phyloP scores from a whole-genome alignment of 1,284 basidiomycete species.

The Ceratobasidium theobromae region DNA sequence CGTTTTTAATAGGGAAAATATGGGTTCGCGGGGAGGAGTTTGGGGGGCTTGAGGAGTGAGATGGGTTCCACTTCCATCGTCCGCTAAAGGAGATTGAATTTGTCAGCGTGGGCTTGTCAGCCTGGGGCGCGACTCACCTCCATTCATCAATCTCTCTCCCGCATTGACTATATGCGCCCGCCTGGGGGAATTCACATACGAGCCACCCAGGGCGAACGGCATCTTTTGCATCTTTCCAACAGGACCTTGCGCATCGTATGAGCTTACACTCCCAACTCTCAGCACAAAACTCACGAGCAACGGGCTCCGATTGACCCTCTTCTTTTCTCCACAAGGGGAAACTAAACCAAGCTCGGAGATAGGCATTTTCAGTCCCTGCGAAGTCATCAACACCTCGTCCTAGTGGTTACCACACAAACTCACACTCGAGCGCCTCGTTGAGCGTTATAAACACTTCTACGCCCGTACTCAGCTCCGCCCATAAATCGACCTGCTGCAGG shows the following conservation, averaged over 20 bases:
- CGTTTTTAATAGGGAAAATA: constrained; percentile 69
- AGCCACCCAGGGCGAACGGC: constrained; percentile 52
- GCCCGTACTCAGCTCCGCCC: constrained; percentile 62
- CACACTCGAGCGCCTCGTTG: constrained; percentile 92
- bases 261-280: constrained; percentile 21
- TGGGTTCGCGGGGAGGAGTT: constrained; percentile 50
- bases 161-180: constrained; percentile 73
- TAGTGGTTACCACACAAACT: constrained; percentile 41
- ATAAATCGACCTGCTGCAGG: constrained; percentile 70
- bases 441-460: constrained; percentile 84
- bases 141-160: constrained; percentile 68
- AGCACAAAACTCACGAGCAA: constrained; percentile 38
- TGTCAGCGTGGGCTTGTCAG: neutral
- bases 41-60: constrained; percentile 19
- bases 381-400: neutral
- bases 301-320: constrained; percentile 29
- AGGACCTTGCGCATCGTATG: too few relatives aligned
- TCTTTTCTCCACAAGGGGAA: constrained; percentile 42
- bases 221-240: constrained; percentile 38
- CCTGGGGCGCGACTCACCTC: constrained; percentile 46
- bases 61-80: neutral
- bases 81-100: neutral
- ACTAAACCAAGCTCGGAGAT: constrained; percentile 74
- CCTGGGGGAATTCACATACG: constrained; percentile 72
- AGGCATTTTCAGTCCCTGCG: constrained; percentile 85